Evolutionary conservation across 129 eudicot species (phyloP).

Genomic region (Arctium minus): DNA sequence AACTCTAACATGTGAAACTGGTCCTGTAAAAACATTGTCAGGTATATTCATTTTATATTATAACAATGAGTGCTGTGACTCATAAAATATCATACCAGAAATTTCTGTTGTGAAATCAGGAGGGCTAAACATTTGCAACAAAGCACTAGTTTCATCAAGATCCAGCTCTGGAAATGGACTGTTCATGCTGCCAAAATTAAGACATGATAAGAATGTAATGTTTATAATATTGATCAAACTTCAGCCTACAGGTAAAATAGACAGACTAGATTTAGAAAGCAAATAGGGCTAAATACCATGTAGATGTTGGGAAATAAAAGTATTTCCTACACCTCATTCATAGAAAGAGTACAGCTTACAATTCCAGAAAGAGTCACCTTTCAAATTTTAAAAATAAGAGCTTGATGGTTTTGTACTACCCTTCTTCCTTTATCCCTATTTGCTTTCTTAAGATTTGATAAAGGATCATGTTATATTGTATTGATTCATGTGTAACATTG

Average conservation of each 20-base stretch:
- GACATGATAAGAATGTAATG: background rate
- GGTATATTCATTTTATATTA: slow-evolving; percentile 3
- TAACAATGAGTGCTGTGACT: background rate
- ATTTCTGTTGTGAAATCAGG: slow-evolving; percentile 44
- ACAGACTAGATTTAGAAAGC: background rate
- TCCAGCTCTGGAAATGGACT: slow-evolving; percentile 56
- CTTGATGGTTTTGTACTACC: background rate
- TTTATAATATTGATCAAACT: background rate
- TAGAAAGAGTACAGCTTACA: too few species aligned
- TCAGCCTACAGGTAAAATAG: background rate
- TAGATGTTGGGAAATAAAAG: too few species aligned
- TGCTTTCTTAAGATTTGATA: too few species aligned
- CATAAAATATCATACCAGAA: slow-evolving; percentile 38
- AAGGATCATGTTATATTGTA: background rate
- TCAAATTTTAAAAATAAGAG: too few species aligned
- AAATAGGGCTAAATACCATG: background rate
- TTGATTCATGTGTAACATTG: background rate
- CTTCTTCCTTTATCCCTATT: background rate
- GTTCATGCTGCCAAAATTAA: slow-evolving; percentile 40
- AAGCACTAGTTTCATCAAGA: slow-evolving; percentile 47
- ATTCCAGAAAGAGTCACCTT: background rate
- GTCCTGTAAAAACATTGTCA: slow-evolving; percentile 30
- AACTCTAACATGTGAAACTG: slow-evolving; percentile 34
- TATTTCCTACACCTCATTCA: too few species aligned
- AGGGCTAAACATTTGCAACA: slow-evolving; percentile 58